Conservation (phyloP, 495 filamentous ascomycete genomes). For the Aspergillus asperescens region DNA sequence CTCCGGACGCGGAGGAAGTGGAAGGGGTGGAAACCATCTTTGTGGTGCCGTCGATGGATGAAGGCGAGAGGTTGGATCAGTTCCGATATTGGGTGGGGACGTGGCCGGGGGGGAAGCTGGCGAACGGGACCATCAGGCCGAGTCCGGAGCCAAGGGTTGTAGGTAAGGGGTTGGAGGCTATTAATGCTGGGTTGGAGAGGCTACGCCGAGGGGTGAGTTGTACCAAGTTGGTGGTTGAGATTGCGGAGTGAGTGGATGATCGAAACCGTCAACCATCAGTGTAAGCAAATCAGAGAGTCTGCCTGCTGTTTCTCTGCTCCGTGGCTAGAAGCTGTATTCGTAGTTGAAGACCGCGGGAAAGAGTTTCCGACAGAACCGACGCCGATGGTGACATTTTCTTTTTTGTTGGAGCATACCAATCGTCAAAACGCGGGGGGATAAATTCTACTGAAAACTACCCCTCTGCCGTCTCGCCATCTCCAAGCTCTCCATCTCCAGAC, state of each 20-base stretch:
- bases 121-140: constrained; percentile 36
- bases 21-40: constrained; percentile 40
- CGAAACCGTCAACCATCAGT: too few relatives aligned
- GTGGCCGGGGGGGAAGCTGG: constrained; percentile 40
- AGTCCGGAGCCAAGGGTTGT: constrained; percentile 42
- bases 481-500: neutral
- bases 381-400: constrained; percentile 7
- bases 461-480: neutral
- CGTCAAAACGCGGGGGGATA: constrained; percentile 1
- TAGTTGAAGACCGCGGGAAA: constrained; percentile 5
- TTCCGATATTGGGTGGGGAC: constrained; percentile 38
- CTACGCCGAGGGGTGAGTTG: constrained; percentile 44
- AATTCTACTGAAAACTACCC: neutral
- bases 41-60: constrained; percentile 29
- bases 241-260: constrained; percentile 35
- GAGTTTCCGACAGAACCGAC: constrained; percentile 2
- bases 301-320: too few relatives aligned
- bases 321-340: too few relatives aligned
- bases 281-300: too few relatives aligned
- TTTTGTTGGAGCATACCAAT: too few relatives aligned
- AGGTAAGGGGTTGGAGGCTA: constrained; percentile 37
- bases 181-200: constrained; percentile 41
- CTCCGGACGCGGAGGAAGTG: constrained; percentile 25
- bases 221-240: constrained; percentile 43
- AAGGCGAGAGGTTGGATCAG: constrained; percentile 32